Percentiles rank a stretch among this genome's conserved stretches.
Evolutionary conservation across 1,284 basidiomycete genomes (phyloP).

Genomic region (Cronartium quercuum): DNA sequence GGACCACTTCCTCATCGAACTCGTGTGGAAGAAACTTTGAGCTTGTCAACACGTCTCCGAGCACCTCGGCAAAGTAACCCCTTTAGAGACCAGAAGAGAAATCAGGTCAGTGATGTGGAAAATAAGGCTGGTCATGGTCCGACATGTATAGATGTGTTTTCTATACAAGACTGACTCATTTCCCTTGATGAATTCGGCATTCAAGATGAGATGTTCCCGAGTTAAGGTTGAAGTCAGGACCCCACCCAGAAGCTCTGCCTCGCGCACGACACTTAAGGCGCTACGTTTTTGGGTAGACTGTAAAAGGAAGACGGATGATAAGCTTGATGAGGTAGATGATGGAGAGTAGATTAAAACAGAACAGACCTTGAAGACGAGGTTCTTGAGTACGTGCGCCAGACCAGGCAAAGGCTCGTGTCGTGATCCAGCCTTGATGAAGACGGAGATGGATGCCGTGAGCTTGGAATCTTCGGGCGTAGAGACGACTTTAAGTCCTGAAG

Average conservation of each 20-base stretch:
- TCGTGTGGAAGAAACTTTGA: constrained; percentile 79
- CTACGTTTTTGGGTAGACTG: constrained; percentile 78
- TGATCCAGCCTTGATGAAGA: constrained; percentile 84
- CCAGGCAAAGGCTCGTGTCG: constrained; percentile 78
- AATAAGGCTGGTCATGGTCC: neutral
- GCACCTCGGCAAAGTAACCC: constrained; percentile 74
- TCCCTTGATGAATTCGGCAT: constrained; percentile 88
- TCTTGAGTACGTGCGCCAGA: constrained; percentile 84
- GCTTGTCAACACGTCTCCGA: constrained; percentile 73
- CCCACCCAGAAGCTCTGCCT: constrained; percentile 90
- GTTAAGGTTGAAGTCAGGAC: constrained; percentile 77
- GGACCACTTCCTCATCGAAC: constrained; percentile 74
- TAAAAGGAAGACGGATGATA: neutral
- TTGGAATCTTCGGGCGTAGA: constrained; percentile 69
- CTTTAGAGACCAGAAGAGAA: constrained; percentile 51
- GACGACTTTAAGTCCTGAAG: neutral
- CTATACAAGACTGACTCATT: constrained; percentile 71
- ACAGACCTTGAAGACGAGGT: constrained; percentile 90
- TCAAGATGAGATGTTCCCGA: constrained; percentile 84
- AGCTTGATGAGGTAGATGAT: neutral
- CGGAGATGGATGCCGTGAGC: constrained; percentile 71
- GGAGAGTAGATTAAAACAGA: neutral
- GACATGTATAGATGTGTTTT: constrained; percentile 3
- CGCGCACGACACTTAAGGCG: constrained; percentile 80
- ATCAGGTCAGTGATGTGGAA: neutral